Percentiles rank a stretch among this genome's conserved stretches.
These are phyloP conservation scores for Clonostachys byssicola DNA, from an alignment of 2,329 filamentous ascomycete genomes.

Conservation along the genomic window DNA sequence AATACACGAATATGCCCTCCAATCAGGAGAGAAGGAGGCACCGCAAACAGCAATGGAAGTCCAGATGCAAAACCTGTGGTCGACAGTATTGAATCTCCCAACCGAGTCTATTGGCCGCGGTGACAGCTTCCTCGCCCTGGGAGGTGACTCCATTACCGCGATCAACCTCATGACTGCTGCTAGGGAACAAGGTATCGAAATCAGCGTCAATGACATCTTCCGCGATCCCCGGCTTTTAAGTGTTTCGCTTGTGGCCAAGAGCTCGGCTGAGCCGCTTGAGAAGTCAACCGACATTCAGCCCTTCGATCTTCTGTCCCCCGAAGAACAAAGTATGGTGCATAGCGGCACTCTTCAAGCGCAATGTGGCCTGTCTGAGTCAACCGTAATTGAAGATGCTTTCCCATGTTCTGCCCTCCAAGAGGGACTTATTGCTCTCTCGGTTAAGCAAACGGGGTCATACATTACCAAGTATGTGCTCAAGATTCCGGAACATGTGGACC, in stretches of 20 bases:
- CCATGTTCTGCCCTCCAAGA: slow-evolving; percentile 35
- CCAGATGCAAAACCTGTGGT: background rate
- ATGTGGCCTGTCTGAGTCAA: too few species aligned
- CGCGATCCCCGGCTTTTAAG: slow-evolving; percentile 27
- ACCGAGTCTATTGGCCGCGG: slow-evolving; percentile 1
- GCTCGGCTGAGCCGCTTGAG: too few species aligned
- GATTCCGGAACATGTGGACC: slow-evolving; percentile 9
- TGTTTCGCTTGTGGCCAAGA: too few species aligned
- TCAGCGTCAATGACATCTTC: slow-evolving; percentile 36
- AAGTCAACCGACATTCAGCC: too few species aligned
- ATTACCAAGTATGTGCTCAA: slow-evolving; percentile 7
- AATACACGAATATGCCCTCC: background rate
- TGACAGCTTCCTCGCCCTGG: slow-evolving; percentile 5
- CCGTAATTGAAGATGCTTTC: slow-evolving; percentile 21
- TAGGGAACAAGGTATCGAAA: background rate
- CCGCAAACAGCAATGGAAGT: background rate
- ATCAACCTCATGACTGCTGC: slow-evolving; percentile 5
- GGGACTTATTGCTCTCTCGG: slow-evolving; percentile 28
- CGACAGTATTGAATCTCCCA: slow-evolving; percentile 1
- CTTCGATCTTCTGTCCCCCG: too few species aligned
- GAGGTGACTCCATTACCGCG: slow-evolving; percentile 8
- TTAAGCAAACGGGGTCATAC: background rate
- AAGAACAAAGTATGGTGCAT: too few species aligned
- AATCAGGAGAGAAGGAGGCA: background rate
- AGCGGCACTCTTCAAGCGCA: too few species aligned